Percentiles rank a stretch among this genome's conserved stretches.
phyloP scores from a whole-genome alignment of 352 stramenopile genomes.

The Globisporangium paddicum region DNA sequence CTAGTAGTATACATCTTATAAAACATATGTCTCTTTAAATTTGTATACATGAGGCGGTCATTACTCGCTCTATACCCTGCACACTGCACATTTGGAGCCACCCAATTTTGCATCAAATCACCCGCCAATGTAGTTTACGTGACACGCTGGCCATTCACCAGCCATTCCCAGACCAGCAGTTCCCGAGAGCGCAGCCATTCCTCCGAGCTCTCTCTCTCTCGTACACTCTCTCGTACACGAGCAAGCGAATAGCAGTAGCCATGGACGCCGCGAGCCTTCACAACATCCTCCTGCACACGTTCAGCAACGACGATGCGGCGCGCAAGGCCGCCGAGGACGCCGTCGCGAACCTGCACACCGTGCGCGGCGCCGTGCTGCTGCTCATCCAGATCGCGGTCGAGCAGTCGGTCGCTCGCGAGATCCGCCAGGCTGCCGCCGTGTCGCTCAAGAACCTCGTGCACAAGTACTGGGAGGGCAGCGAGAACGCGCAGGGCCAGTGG shows the following conservation, averaged over 20 bases:
- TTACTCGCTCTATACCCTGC: no score
- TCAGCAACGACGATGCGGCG: conserved; percentile 69
- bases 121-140: no score
- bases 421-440: conserved; percentile 92
- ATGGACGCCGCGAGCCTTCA: conserved; percentile 89
- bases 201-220: conserved; percentile 11
- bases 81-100: no score
- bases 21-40: no score
- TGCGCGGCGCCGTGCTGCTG: conserved; percentile 70
- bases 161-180: conserved; percentile 12
- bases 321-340: conserved; percentile 73
- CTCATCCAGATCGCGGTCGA: conserved; percentile 81
- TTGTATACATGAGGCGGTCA: no score
- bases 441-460: conserved; percentile 95
- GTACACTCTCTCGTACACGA: neutral
- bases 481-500: conserved; percentile 75
- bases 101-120: no score
- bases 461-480: conserved; percentile 90
- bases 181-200: no score
- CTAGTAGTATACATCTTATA: no score
- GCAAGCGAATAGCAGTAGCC: conserved; percentile 1
- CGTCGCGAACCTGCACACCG: conserved; percentile 69
- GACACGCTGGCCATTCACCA: neutral
- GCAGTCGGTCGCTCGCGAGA: conserved; percentile 62
- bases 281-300: conserved; percentile 87